Conservation (phyloP, 495 filamentous ascomycete species). For the Neurospora tetrasperma region DNA sequence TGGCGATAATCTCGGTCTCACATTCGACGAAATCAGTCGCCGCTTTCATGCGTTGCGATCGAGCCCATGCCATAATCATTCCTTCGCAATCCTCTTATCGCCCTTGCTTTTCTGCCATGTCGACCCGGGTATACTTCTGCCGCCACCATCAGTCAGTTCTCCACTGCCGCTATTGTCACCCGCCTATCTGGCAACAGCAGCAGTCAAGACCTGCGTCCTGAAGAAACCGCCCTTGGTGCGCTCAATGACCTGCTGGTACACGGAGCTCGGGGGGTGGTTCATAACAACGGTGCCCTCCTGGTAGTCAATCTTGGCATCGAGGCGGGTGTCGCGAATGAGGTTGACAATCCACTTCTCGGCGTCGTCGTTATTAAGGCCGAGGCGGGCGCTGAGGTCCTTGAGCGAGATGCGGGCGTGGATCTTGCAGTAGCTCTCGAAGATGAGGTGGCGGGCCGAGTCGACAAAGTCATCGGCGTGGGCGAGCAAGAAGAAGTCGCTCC, state of each 20-base stretch:
- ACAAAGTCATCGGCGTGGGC: constrained; percentile 80
- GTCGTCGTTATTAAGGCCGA: constrained; percentile 84
- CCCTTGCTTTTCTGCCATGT: neutral
- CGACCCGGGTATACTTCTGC: neutral
- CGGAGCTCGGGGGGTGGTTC: constrained; percentile 96
- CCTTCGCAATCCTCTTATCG: neutral
- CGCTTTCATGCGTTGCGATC: neutral
- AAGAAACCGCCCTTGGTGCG: constrained; percentile 92
- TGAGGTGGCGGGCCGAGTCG: constrained; percentile 86
- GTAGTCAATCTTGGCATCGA: constrained; percentile 98
- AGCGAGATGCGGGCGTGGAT: constrained; percentile 98
- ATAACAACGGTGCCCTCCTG: constrained; percentile 97
- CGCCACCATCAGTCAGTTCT: neutral
- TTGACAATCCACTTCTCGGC: constrained; percentile 99
- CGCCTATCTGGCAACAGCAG: constrained; percentile 38
- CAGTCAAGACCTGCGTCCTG: constrained; percentile 65
- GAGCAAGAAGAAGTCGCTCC: constrained; percentile 90
- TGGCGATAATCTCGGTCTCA: neutral
- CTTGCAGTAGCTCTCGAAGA: constrained; percentile 98
- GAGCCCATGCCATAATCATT: neutral
- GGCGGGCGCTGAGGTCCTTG: constrained; percentile 82
- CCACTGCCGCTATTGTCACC: neutral
- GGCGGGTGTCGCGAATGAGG: constrained; percentile 90
- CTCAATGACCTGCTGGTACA: constrained; percentile 99
- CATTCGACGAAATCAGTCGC: neutral